Evolutionary conservation across 441 rosid genomes (phyloP).

Genomic region (Gossypium schwendimanii): DNA sequence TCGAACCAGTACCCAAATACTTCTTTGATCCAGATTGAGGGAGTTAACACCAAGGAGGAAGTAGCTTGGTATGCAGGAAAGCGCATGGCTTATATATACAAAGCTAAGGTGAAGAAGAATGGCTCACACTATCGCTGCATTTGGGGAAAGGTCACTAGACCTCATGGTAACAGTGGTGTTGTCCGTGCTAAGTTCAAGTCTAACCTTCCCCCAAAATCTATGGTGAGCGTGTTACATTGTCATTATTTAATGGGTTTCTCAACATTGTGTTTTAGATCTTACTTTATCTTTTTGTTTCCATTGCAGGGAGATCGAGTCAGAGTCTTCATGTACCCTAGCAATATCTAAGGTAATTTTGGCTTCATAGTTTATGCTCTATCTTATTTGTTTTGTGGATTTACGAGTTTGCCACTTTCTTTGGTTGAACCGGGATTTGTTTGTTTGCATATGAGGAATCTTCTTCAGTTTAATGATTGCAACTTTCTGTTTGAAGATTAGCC

Average conservation of each 20-base stretch:
- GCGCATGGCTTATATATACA: constrained; percentile 69
- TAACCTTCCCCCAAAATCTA: constrained; percentile 65
- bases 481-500: background rate
- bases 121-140: constrained; percentile 68
- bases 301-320: constrained; percentile 57
- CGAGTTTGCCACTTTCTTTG: background rate
- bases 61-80: constrained; percentile 67
- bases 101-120: constrained; percentile 64
- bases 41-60: too few relatives aligned
- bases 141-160: constrained; percentile 71
- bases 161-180: constrained; percentile 79
- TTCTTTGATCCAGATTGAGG: too few relatives aligned
- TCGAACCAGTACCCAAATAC: too few relatives aligned
- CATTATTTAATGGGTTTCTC: background rate
- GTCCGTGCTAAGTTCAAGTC: constrained; percentile 73
- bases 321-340: constrained; percentile 79
- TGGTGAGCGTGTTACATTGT: constrained; percentile 29
- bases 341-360: constrained; percentile 41
- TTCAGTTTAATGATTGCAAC: background rate
- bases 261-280: background rate
- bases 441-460: background rate
- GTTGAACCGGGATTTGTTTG: background rate
- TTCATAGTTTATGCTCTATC: background rate
- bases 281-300: background rate
- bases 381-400: background rate